Evolutionary conservation across 129 eudicot species (phyloP).

Genomic region (Solidago caesia): DNA sequence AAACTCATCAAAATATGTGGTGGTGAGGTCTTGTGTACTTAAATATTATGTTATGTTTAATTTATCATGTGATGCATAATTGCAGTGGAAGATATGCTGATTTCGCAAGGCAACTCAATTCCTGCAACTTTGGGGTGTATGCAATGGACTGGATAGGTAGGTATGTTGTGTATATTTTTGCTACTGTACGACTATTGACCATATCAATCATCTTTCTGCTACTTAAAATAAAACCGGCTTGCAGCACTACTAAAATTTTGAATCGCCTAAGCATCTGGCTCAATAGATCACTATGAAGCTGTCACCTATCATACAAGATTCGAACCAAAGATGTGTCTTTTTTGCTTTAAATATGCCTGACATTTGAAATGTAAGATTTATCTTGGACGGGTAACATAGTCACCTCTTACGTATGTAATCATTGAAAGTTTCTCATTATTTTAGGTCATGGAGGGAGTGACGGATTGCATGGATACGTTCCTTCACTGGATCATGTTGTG

Average conservation of each 20-base stretch:
- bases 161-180: conserved; percentile 19
- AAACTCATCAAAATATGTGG: neutral
- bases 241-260: neutral
- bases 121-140: conserved; percentile 82
- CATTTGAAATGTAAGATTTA: neutral
- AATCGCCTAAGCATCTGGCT: neutral
- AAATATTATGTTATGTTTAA: neutral
- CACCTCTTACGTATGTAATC: neutral
- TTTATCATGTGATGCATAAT: conserved; percentile 3
- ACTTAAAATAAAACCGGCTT: conserved; percentile 17
- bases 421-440: neutral
- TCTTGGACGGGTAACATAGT: neutral
- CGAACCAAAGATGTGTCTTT: neutral
- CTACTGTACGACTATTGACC: conserved; percentile 12
- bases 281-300: too few species aligned
- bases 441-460: conserved; percentile 99
- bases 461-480: conserved; percentile 97
- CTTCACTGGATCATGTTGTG: conserved; percentile 93
- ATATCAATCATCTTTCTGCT: neutral
- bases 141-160: conserved; percentile 99
- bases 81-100: conserved; percentile 89
- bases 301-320: neutral
- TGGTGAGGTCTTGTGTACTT: neutral
- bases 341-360: neutral
- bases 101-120: conserved; percentile 80